Evolutionary conservation across 331 rosid genomes (phyloP), one percentile per base, ranked within the genome.

Genomic region (Malus hybrid): DNA sequence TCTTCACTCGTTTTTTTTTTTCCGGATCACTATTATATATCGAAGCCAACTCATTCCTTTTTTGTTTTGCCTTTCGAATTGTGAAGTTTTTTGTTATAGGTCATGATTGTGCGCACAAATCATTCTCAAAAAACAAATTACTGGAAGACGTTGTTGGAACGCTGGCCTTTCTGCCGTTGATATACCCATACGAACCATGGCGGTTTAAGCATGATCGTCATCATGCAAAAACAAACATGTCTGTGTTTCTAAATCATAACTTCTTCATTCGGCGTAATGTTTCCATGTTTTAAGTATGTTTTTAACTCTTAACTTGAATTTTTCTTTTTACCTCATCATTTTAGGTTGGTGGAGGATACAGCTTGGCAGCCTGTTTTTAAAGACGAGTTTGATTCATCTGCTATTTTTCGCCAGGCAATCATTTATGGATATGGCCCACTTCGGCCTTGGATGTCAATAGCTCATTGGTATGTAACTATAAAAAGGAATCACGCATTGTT

Each of bases 141-240:
- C 86, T 95, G 68, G 97, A 95, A 83, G 99, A 95, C 81, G 79
- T 95, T 72, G 93, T 95, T 82, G 97, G 99, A 72, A 95, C 97
- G 62, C 81, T 92, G 82, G 97, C 97, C 66, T 95, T 95, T 82
- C 63, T 95, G 92, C 97, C 97, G 4, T 82, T 92, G 68, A 88
- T 95, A 80, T 95, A 95, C 83, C 99, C 99, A 74, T 95, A 87
- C 22, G 99, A 95, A 82, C 91, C 99, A 24, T 95, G 99, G 99
- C 84, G 97, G 82, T 95, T 95, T 79, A 92, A 95, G 89, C 97
- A 95, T 60, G 99, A 95, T 65, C 88, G 82, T 56, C 97, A 95
- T 85, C 99, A 95, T 86, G 99, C 99, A 56, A 95, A 92, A 86
- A 95, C 99, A 75, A 95, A 95, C 88, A 92, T 92, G 99, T 95